Base-by-base conservation (phyloP, 495 filamentous ascomycete genomes). In the Penicillium ucsense region DNA sequence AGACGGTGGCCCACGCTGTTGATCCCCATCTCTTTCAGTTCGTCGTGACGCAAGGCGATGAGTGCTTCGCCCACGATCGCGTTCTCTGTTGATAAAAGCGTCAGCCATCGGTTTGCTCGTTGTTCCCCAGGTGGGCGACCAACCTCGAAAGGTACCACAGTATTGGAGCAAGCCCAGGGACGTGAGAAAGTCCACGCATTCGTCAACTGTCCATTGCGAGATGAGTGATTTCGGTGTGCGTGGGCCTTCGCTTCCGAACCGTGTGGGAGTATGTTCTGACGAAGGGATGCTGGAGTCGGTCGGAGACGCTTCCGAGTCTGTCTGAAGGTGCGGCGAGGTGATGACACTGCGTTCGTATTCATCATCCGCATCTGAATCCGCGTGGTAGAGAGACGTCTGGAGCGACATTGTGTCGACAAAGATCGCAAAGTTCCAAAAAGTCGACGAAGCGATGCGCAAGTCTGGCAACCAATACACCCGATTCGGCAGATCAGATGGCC, bases 1-100 rank as follows among this genome's bases (percentile, higher is more conserved):
- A 98, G 74, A 30, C 92, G 83, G 66, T 98, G 92, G 4, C 92
- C 92, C 35, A 95, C 86, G 63, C 91, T 95, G 44, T 74, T 72
- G 53, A 98, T 83, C 35, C 88, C 89, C 81, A 98, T 91, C 60
- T 94, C 85, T 65, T 89, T 94, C 60, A 98, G 70, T 57, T 96
- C 91, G 39, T 92, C 87, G 64, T 97, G 92, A 51, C 84, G 83
- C 45, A 98, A 69, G 32, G 86, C 88, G 51, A 97, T 77, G 43
- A 98, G 72, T 37, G 87, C 91, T 61, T 96, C 89, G 41, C 92
- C 92, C 36, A 90, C 84, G 57, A 98, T 90, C 46, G 85, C 88
- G 58, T 98, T 94, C 52, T 95, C 92, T 95, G 57, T 20, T 20
- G 20, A 20, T 20, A 35, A 12, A 4, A 27, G 27, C 29, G 10